Evolutionary conservation across 805 yeast genomes (phyloP), one percentile per base, ranked within the genome.

Genomic region (Metschnikowia colocasiae): DNA sequence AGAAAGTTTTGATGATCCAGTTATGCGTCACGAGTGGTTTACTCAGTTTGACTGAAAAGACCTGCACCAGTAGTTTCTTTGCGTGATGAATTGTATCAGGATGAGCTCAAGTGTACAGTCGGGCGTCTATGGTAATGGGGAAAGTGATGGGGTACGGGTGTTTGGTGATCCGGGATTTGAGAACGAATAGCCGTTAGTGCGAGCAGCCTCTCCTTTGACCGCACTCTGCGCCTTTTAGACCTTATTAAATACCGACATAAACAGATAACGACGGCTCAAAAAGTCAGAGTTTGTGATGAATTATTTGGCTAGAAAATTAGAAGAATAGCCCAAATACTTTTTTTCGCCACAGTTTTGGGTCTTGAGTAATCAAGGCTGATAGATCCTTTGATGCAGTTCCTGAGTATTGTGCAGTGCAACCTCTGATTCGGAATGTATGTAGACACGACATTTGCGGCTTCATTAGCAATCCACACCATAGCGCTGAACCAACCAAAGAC

Each of bases 371-470:
- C 18, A 13, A 22, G 26, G 38, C 19, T 35, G 38, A 13, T n/a
- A n/a, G 18, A 22, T 26, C 16, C 40, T 10, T 36, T 25, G 40
- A 36, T 36, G 40, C 40, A 22, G 40, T 36, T 23, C 23, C 4
- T 22, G 30, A 15, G 40, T 36, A 30, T 25, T 23, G 29, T 20
- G 40, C 30, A 36, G 40, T 25, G 40, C 40, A 36, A 36, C 40
- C 40, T 25, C 4, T 25, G 20, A 16, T 7, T 18, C 16, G 38
- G 16, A 35, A 13, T 35, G 38, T 20, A 20, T 35, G 38, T 39
- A 19, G n/a, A 30, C 34, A 39, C 34, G 19, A 27, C 42, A 26
- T 38, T 30, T 39, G 42, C 42, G 34, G 33, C 42, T 39, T 26
- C 27, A 9, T 20, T 13, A 29, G 27, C 34, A 29, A 39, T 29